Conservation (phyloP, 2,329 filamentous ascomycete genomes). For the Fusarium decemcellulare region DNA sequence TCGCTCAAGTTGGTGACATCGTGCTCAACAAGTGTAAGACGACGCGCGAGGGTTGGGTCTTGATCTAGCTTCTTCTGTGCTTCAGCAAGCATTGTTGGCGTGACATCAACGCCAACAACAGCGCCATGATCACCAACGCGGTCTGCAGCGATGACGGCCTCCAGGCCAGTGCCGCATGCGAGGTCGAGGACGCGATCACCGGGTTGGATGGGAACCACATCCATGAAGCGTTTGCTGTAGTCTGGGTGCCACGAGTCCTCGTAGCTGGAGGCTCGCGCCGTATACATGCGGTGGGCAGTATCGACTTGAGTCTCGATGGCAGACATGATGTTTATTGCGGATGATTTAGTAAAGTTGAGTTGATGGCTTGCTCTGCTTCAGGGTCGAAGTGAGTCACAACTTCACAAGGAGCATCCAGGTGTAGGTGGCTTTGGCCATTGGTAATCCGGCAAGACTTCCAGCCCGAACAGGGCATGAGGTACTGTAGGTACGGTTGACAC, state of each 20-base stretch:
- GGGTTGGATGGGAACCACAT: conserved; percentile 38
- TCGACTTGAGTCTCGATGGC: conserved; percentile 21
- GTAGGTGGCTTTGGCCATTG: background rate
- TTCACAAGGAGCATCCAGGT: background rate
- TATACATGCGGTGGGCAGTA: conserved; percentile 50
- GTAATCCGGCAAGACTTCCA: background rate
- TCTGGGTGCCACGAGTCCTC: conserved; percentile 53
- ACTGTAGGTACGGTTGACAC: background rate
- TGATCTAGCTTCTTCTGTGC: conserved; percentile 42
- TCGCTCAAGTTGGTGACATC: conserved; percentile 47
- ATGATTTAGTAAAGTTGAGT: background rate
- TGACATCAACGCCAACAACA: conserved; percentile 51
- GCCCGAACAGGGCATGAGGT: background rate
- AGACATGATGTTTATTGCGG: conserved; percentile 10
- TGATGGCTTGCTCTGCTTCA: no score
- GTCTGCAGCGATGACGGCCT: conserved; percentile 48
- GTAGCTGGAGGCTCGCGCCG: conserved; percentile 48
- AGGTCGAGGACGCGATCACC: conserved; percentile 50
- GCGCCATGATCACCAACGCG: conserved; percentile 43
- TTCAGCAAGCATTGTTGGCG: conserved; percentile 49
- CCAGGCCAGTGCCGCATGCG: conserved; percentile 54
- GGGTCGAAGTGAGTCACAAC: background rate
- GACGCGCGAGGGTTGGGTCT: conserved; percentile 26
- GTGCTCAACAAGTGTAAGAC: conserved; percentile 46
- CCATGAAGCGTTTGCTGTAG: conserved; percentile 50